Conservation (phyloP, 208 protist species). For the Cochliopodium minus region DNA sequence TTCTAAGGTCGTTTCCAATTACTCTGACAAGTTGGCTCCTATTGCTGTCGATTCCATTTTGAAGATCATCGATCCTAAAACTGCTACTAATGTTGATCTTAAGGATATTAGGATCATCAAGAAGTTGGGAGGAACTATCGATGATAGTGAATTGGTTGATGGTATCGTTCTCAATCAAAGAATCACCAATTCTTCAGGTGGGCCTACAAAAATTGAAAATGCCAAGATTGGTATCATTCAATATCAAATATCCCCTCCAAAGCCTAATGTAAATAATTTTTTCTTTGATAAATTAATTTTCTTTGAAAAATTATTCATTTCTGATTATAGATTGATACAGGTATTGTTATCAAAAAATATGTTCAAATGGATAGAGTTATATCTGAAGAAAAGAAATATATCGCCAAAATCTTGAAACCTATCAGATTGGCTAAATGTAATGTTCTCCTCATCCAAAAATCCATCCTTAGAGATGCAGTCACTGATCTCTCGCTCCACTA, state of each 20-base stretch:
- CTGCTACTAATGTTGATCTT: slow-evolving; percentile 82
- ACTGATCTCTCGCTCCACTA: slow-evolving; percentile 91
- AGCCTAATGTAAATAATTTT: slow-evolving; percentile 75
- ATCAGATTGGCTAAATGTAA: slow-evolving; percentile 94
- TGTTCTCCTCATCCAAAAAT: slow-evolving; percentile 98
- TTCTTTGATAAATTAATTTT: slow-evolving; percentile 1
- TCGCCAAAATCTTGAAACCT: slow-evolving; percentile 85
- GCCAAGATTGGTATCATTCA: slow-evolving; percentile 97
- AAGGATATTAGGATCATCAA: slow-evolving; percentile 79
- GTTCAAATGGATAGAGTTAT: slow-evolving; percentile 90
- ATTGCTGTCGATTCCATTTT: slow-evolving; percentile 93
- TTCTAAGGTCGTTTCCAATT: slow-evolving; percentile 93
- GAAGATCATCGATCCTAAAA: slow-evolving; percentile 49
- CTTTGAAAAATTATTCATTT: background rate
- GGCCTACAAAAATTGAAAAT: slow-evolving; percentile 69
- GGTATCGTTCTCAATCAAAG: slow-evolving; percentile 83
- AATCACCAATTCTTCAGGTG: slow-evolving; percentile 60
- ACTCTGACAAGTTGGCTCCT: slow-evolving; percentile 83
- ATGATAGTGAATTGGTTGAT: slow-evolving; percentile 85
- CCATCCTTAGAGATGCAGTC: slow-evolving; percentile 90
- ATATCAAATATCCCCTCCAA: slow-evolving; percentile 95
- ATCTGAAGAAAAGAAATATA: slow-evolving; percentile 89
- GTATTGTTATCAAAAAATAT: slow-evolving; percentile 85
- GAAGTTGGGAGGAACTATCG: slow-evolving; percentile 80
- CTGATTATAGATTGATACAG: slow-evolving; percentile 47